Percentiles rank a stretch among this genome's conserved stretches.
These are phyloP conservation scores for Fusarium pseudonygamai DNA, from an alignment of 2,329 filamentous ascomycete species.

Conservation along the genomic window DNA sequence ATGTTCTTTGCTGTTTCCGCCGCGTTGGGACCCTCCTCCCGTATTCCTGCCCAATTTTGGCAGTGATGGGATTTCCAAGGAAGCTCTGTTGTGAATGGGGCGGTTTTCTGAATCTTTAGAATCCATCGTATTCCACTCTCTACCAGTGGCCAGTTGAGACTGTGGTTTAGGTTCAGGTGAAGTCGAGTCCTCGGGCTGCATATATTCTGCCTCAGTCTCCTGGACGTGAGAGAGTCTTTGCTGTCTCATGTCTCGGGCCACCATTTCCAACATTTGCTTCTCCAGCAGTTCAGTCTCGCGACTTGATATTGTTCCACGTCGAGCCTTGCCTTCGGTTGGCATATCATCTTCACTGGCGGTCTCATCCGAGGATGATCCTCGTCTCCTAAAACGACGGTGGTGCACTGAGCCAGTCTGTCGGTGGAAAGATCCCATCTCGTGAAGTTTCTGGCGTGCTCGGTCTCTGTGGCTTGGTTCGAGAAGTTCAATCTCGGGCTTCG, in stretches of 20 bases:
- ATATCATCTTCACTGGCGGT: conserved; percentile 66
- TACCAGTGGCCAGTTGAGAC: conserved; percentile 46
- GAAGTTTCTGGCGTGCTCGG: conserved; percentile 68
- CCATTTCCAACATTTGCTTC: conserved; percentile 70
- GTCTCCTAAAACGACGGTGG: conserved; percentile 61
- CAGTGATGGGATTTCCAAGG: conserved; percentile 34
- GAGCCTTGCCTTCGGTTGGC: conserved; percentile 47
- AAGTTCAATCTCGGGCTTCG: conserved; percentile 52
- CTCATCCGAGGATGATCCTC: conserved; percentile 63
- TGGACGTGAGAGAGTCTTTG: conserved; percentile 49
- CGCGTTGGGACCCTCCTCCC: conserved; percentile 58
- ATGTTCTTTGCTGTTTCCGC: conserved; percentile 54
- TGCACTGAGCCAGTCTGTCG: conserved; percentile 61
- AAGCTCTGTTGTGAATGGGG: conserved; percentile 31
- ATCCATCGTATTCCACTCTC: conserved; percentile 52
- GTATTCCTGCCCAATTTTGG: conserved; percentile 53
- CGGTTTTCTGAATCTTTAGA: conserved; percentile 53
- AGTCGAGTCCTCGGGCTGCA: conserved; percentile 47
- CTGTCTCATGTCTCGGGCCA: conserved; percentile 60
- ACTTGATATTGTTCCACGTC: conserved; percentile 59
- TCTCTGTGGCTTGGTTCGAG: conserved; percentile 64
- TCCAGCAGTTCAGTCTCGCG: conserved; percentile 63
- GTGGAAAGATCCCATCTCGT: conserved; percentile 64
- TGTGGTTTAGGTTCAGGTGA: conserved; percentile 45
- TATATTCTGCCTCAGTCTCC: conserved; percentile 47